Conservation (phyloP, 2,329 filamentous ascomycete species). For the Orbilia brochopaga region DNA sequence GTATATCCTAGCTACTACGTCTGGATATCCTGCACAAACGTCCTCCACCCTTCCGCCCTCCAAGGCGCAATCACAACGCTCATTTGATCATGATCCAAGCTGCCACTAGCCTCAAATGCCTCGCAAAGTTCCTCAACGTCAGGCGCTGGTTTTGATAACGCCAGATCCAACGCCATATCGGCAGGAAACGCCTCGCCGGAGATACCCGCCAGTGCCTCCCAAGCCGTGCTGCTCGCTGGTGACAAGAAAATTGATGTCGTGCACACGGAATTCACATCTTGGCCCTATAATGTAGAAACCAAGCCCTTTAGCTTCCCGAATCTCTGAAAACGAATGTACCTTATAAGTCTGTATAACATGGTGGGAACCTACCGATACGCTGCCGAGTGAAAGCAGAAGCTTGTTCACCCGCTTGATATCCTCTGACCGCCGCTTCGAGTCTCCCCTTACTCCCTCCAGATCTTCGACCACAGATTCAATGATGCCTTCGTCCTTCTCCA, state of each 20-base stretch:
- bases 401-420: conserved; percentile 75
- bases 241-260: conserved; percentile 74
- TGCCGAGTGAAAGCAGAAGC: conserved; percentile 75
- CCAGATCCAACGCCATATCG: conserved; percentile 82
- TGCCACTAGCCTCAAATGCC: conserved; percentile 76
- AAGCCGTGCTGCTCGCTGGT: conserved; percentile 78
- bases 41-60: conserved; percentile 70
- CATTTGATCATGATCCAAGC: conserved; percentile 74
- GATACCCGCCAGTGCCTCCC: conserved; percentile 73
- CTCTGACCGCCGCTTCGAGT: conserved; percentile 66
- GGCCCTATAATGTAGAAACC: conserved; percentile 7
- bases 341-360: not conserved
- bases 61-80: conserved; percentile 84
- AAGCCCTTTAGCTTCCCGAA: not conserved
- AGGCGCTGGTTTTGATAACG: conserved; percentile 71
- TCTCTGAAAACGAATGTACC: conserved; percentile 3
- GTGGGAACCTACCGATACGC: conserved; percentile 48
- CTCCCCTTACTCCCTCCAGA: conserved; percentile 73
- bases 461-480: conserved; percentile 81
- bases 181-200: conserved; percentile 65
- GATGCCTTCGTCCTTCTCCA: conserved; percentile 79
- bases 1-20: conserved; percentile 8
- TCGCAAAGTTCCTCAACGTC: conserved; percentile 72
- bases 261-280: conserved; percentile 58
- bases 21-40: conserved; percentile 59